phyloP scores from a whole-genome alignment of 2,329 filamentous ascomycete genomes.

The Penicillium expansum region DNA sequence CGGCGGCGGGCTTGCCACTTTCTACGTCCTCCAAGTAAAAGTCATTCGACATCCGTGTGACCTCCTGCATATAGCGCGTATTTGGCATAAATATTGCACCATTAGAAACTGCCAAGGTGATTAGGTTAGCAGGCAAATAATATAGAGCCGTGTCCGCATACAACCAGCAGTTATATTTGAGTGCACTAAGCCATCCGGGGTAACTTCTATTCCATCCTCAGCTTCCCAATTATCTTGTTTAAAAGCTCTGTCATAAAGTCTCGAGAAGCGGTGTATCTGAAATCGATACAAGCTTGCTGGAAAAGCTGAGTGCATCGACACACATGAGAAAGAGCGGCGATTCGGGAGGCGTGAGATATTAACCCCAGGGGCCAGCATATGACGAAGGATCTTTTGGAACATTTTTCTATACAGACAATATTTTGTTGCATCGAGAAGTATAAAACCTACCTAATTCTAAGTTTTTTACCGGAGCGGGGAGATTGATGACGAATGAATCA shows the following conservation, averaged over 20 bases:
- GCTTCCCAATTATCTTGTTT: background rate
- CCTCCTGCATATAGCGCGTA: background rate
- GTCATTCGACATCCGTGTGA: background rate
- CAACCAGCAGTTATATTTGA: background rate
- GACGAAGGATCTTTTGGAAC: background rate
- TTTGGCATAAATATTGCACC: background rate
- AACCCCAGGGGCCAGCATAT: background rate
- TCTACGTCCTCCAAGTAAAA: background rate
- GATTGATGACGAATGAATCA: background rate
- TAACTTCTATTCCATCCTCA: background rate
- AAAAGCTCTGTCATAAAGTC: background rate
- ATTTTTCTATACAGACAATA: background rate
- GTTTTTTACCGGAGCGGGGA: no score
- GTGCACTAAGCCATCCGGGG: background rate
- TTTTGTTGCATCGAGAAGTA: background rate
- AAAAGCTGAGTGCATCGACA: background rate
- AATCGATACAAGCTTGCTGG: background rate
- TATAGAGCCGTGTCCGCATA: background rate
- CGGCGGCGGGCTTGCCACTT: background rate
- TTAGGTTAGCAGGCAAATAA: background rate
- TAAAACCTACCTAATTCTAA: background rate
- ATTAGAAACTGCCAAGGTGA: background rate
- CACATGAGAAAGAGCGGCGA: background rate
- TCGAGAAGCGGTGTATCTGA: background rate
- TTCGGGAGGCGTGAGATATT: no score